Evolutionary conservation across 139 green algal species (phyloP).

Genomic region (Asterochloris sp.): DNA sequence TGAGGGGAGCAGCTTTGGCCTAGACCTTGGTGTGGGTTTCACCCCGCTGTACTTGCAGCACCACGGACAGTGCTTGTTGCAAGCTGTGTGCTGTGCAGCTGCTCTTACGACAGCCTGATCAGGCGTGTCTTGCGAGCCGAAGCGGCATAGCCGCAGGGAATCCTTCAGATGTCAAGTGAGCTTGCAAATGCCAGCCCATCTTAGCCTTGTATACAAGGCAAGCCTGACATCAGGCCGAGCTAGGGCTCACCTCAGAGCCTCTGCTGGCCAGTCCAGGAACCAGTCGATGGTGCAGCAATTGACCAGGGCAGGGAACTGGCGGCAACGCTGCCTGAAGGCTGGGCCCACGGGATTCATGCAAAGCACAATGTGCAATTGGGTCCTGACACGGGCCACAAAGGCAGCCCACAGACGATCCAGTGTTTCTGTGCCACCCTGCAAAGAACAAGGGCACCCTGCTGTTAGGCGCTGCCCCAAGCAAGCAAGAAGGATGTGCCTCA

Average conservation of each 20-base stretch:
- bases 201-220: too few relatives aligned
- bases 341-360: conserved; percentile 80
- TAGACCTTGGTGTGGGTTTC: too few relatives aligned
- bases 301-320: conserved; percentile 77
- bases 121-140: too few relatives aligned
- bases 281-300: conserved; percentile 88
- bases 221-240: too few relatives aligned
- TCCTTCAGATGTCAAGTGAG: too few relatives aligned
- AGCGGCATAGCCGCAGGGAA: too few relatives aligned
- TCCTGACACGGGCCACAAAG: conserved; percentile 48
- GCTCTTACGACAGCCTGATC: too few relatives aligned
- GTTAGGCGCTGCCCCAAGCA: conserved; percentile 2
- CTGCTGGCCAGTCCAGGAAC: conserved; percentile 56
- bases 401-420: conserved; percentile 44
- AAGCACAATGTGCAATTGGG: conserved; percentile 82
- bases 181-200: too few relatives aligned
- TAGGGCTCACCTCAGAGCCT: neutral
- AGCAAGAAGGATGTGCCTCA: too few relatives aligned
- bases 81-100: too few relatives aligned
- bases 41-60: too few relatives aligned
- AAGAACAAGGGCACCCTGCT: conserved; percentile 1
- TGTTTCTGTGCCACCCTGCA: conserved; percentile 34
- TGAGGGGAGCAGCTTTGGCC: neutral
- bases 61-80: too few relatives aligned
- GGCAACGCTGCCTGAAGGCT: conserved; percentile 68